Conservation (phyloP, 768 basidiomycete genomes). For the Lentinus brumalis region DNA sequence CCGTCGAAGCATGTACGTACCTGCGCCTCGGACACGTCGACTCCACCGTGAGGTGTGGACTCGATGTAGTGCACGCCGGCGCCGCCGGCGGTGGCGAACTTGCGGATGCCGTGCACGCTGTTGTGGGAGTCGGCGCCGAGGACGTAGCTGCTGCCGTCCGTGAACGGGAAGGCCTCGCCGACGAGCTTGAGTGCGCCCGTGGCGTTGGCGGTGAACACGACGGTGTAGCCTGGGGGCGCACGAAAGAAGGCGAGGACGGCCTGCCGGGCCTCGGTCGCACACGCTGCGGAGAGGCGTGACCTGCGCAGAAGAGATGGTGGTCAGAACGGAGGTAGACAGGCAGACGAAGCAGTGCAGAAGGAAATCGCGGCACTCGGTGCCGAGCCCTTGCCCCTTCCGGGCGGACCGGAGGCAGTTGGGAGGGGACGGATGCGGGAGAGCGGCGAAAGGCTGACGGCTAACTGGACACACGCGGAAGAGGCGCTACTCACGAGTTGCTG, state of each 20-base stretch:
- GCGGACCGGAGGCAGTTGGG: not conserved
- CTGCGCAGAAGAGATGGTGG: constrained; percentile 39
- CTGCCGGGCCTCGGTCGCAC: constrained; percentile 67
- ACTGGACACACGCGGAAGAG: not conserved
- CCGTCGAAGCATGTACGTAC: constrained; percentile 37
- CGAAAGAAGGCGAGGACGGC: constrained; percentile 78
- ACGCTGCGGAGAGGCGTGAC: constrained; percentile 67
- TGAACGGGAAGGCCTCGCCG: constrained; percentile 79
- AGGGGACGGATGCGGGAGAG: not conserved
- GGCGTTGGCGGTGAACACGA: constrained; percentile 82
- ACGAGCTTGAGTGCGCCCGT: constrained; percentile 79
- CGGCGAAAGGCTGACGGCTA: constrained; percentile 1
- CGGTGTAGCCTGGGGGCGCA: constrained; percentile 75
- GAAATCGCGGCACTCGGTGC: constrained; percentile 15
- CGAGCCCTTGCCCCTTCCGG: constrained; percentile 11
- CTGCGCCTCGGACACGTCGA: constrained; percentile 59
- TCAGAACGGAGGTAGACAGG: constrained; percentile 4
- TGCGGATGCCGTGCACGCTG: constrained; percentile 79
- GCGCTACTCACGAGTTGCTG: constrained; percentile 63
- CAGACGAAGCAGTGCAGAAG: not conserved
- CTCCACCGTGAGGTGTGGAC: constrained; percentile 64
- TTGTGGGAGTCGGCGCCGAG: constrained; percentile 82
- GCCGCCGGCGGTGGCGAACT: constrained; percentile 61
- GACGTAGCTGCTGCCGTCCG: constrained; percentile 56
- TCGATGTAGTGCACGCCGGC: constrained; percentile 65